Percentiles rank a stretch among this genome's conserved stretches.
Conservation (phyloP, 441 rosid genomes). For the Populus trichocarpa region DNA sequence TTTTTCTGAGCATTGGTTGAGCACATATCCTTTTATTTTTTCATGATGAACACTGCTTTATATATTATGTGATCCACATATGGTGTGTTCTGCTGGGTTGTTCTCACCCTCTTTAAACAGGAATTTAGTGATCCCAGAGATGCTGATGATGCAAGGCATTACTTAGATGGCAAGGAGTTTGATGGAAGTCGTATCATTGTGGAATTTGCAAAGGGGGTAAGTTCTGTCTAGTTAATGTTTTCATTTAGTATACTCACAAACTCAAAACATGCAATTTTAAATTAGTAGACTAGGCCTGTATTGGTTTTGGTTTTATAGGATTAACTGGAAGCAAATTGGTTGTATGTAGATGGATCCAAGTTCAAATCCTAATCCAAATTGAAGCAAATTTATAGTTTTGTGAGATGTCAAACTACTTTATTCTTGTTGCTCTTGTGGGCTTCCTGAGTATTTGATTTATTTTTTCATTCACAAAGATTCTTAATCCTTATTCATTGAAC, state of each 20-base stretch:
- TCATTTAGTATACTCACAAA: not conserved
- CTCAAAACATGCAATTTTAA: not conserved
- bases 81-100: conserved; percentile 17
- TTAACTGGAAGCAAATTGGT: not conserved
- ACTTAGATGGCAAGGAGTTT: conserved; percentile 58
- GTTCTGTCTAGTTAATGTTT: not conserved
- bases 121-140: conserved; percentile 78
- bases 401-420: not conserved
- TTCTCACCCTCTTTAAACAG: conserved; percentile 38
- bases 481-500: not conserved
- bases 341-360: not conserved
- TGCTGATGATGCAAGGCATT: conserved; percentile 78
- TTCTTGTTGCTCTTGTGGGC: not conserved
- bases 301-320: not conserved
- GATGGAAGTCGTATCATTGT: conserved; percentile 80
- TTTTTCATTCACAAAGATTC: not conserved
- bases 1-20: not conserved
- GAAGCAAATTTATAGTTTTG: not conserved
- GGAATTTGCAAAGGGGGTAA: conserved; percentile 72
- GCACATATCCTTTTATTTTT: not conserved
- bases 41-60: not conserved
- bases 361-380: not conserved
- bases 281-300: not conserved
- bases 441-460: not conserved
- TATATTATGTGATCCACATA: not conserved